These are phyloP conservation scores for Jaminaea rosea DNA, from an alignment of 1,284 basidiomycete species.

Conservation along the genomic window DNA sequence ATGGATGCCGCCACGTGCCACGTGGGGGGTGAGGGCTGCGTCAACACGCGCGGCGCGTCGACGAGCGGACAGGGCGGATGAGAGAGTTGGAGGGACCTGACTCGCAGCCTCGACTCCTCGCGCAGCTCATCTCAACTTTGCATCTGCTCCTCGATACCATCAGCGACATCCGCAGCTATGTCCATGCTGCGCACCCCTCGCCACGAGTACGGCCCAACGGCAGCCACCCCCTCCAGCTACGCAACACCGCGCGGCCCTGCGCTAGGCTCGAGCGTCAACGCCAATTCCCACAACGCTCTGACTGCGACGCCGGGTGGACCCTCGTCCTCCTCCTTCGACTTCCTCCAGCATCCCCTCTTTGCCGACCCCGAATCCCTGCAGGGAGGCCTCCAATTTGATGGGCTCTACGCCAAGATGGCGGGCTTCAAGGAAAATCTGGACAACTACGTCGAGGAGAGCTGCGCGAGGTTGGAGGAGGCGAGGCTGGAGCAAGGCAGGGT, in stretches of 20 bases:
- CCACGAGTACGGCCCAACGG: constrained; percentile 1
- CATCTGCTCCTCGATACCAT: not conserved
- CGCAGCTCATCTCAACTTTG: not conserved
- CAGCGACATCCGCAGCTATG: not conserved
- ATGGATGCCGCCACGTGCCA: too few relatives aligned
- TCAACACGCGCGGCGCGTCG: too few relatives aligned
- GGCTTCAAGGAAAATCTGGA: not conserved
- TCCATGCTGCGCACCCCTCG: not conserved
- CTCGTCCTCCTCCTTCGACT: not conserved
- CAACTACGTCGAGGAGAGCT: not conserved
- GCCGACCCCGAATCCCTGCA: not conserved
- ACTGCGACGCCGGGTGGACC: not conserved
- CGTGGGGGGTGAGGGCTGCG: too few relatives aligned
- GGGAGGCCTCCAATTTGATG: not conserved
- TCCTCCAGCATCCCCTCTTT: constrained; percentile 1
- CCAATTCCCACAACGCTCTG: not conserved
- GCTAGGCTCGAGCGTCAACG: not conserved
- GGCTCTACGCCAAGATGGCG: not conserved
- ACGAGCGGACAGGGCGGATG: too few relatives aligned
- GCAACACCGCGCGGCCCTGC: not conserved
- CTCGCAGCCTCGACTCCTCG: too few relatives aligned
- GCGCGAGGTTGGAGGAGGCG: not conserved
- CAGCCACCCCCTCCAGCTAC: not conserved
- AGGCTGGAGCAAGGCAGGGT: not conserved
- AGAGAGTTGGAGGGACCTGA: too few relatives aligned